Conservation (phyloP, 345 rosid genomes). For the Brassica rapa region DNA sequence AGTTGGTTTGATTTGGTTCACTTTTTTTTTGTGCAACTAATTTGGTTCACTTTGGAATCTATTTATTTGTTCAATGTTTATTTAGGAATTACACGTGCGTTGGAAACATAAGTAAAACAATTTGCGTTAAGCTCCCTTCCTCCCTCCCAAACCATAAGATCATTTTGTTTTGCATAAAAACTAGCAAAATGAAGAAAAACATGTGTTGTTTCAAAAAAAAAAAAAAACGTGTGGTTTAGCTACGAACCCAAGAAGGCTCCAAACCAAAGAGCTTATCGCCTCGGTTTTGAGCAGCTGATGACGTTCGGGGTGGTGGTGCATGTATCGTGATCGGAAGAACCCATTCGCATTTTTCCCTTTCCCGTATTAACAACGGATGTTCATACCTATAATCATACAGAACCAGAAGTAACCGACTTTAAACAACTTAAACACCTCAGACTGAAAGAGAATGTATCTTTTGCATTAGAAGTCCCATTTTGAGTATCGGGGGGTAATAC, state of each 20-base stretch:
- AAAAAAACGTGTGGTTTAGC: constrained; percentile 15
- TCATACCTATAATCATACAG: constrained; percentile 59
- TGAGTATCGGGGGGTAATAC: constrained; percentile 42
- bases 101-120: background rate
- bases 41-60: too few relatives aligned
- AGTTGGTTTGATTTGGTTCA: too few relatives aligned
- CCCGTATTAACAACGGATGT: constrained; percentile 82
- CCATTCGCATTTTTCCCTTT: constrained; percentile 90
- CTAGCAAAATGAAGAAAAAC: background rate
- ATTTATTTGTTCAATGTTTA: too few relatives aligned
- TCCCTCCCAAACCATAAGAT: too few relatives aligned
- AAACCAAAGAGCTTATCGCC: constrained; percentile 61
- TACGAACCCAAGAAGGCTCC: constrained; percentile 75
- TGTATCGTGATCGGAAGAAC: constrained; percentile 89
- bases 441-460: background rate
- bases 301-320: constrained; percentile 73
- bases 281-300: constrained; percentile 49
- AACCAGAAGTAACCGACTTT: constrained; percentile 7
- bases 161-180: too few relatives aligned
- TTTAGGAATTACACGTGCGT: background rate
- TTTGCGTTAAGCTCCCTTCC: background rate
- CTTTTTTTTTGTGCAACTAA: too few relatives aligned
- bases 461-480: background rate
- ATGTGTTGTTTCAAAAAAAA: background rate
- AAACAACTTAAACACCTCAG: constrained; percentile 9